A percentile compares a stretch with the other conserved stretches of the same genome.
Evolutionary conservation across 768 basidiomycete species (phyloP).

Genomic region (Lentinula raphanica): DNA sequence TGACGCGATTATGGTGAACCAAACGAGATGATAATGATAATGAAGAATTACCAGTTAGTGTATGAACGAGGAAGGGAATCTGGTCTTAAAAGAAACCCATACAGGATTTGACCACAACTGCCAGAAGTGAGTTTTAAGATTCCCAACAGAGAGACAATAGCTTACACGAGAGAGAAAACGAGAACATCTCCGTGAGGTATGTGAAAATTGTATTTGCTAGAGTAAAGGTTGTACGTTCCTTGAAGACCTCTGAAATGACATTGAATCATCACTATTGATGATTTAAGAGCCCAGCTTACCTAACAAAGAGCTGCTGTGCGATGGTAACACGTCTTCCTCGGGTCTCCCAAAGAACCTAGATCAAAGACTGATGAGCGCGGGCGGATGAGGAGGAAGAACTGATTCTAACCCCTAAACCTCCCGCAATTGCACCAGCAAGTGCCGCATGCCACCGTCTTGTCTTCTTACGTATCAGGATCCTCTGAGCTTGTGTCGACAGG

Average conservation of each 20-base stretch:
- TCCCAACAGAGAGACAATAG: neutral
- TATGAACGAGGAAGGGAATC: constrained; percentile 84
- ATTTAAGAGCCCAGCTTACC: constrained; percentile 41
- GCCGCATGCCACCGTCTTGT: constrained; percentile 77
- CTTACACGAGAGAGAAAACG: constrained; percentile 72
- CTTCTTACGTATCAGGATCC: constrained; percentile 58
- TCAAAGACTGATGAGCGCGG: neutral
- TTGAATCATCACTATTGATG: neutral
- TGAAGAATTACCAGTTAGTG: constrained; percentile 48
- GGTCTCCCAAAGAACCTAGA: constrained; percentile 65
- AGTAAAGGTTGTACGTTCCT: constrained; percentile 79
- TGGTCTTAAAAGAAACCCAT: constrained; percentile 69
- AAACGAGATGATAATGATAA: neutral
- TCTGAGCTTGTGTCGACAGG: constrained; percentile 57
- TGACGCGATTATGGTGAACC: constrained; percentile 20
- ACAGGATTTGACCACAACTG: constrained; percentile 85
- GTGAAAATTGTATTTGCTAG: constrained; percentile 56
- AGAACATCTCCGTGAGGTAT: constrained; percentile 82
- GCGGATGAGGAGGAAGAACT: neutral
- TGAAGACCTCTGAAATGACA: constrained; percentile 66
- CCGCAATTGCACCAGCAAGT: constrained; percentile 71
- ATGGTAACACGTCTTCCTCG: constrained; percentile 57
- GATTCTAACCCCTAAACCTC: constrained; percentile 45
- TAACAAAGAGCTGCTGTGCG: constrained; percentile 85
- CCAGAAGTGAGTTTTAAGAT: neutral